Base-by-base conservation (phyloP, 768 basidiomycete genomes). In the Boletellus sp. region DNA sequence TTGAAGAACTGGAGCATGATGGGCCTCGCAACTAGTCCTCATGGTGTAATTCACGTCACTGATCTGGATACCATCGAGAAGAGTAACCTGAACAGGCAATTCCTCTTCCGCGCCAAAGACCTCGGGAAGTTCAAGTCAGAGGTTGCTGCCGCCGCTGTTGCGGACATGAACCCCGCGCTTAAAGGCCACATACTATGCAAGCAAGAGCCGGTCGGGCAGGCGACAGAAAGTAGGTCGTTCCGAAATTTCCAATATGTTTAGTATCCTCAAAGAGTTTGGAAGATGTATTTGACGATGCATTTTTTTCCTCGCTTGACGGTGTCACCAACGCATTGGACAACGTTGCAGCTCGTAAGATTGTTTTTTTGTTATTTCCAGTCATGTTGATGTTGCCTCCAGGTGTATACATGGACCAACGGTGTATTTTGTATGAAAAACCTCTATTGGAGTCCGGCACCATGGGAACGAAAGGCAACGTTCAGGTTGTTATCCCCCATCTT, bases 1-100 rank as follows among this genome's bases (percentile, higher is more conserved):
- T 73, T 99, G 61, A 99, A 99, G 78, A 99, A 98, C 70, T 99
- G 96, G 96, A 89, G 90, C 57, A 90, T 98, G 92, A 95, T 98
- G 79, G 96, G 96, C 53, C 74, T 99, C 40, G 94, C 81, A 7
- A 80, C 85, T 26, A 90, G 90, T 11, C 74, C 80, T 15, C 76
- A 83, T 36, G 96, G 90, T 10, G 71, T 78, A 45, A 90, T 99
- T 49, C 84, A 94, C 60, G 91, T 98, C 48, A 98, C 96, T 6
- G 96, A 99, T 69, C 70, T 99, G 60, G 96, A 99, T 69, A 97
- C 94, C 26, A 99, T 99, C 65, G 96, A 99, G 75, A 99, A 99
- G 80, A 94, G 90, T 60, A 99, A 99, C 69, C 71, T 99, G 48
- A 99, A 99, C 70, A 77, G 96, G 50, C 96, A 99, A 67, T 99